Base-by-base conservation (phyloP, 148 eudicot genomes). In the Dianthus caryophyllus region DNA sequence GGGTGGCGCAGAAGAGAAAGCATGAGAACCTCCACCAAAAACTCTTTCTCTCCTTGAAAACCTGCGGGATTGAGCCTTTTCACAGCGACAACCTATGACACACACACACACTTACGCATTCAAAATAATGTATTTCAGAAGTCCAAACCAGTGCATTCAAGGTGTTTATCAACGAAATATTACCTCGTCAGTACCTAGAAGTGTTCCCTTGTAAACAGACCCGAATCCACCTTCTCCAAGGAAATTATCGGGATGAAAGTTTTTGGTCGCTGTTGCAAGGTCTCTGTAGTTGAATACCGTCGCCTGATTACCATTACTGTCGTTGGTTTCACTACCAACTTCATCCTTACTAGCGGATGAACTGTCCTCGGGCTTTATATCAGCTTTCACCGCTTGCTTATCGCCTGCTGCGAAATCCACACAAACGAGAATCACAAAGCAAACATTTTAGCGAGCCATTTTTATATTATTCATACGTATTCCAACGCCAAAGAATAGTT, bases 1-100 rank as follows among this genome's bases (percentile, higher is more conserved):
- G 87, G 82, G 76, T 88, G 94, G 18, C 80, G 74, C 36, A 83
- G 44, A 70, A 81, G 85, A 69, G 87, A 79, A 22, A 85, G 84
- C 87, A 85, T 87, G 70, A 79, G 80, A 75, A 88, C 70, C 74
- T 88, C 89, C 60, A 85, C 86, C 16, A 85, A 53, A 63, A 87
- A 85, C 71, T 85, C 89, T 59, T 81, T 84, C 43, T 79, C 88
- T 38, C 88, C 92, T 79, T 87, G 93, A 71, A 71, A 48, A 62
- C 89, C 93, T 39, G 71, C 46, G 51, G 76, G 81, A 76, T 87
- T 81, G 33, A 87, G 77, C 72, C 48, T 68, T 68, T 87, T 87
- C 22, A 85, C 83, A 68, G 93, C 93, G 29, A 85, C 76, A 39
- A 76, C 73, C 93, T 87, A 76, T 46, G 43, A 49, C 12, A 41